These are phyloP conservation scores for Schizophyllum amplum DNA, from an alignment of 1,284 basidiomycete species.

Conservation along the genomic window DNA sequence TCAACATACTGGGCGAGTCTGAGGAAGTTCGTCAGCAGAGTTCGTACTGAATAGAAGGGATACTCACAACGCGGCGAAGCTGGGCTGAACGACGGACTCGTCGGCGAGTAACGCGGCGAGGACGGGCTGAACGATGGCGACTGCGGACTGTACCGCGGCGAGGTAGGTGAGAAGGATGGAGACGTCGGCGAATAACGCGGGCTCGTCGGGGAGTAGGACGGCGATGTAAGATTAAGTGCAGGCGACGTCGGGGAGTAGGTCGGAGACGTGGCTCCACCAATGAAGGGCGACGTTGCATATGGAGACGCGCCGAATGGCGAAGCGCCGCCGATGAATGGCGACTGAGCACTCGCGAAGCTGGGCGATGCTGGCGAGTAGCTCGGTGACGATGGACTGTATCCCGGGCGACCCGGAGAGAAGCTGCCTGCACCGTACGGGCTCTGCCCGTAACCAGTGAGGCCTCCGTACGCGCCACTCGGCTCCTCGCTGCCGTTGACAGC, in stretches of 20 bases:
- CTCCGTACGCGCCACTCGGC: conserved; percentile 49
- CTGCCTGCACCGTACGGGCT: conserved; percentile 74
- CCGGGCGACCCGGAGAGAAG: conserved; percentile 73
- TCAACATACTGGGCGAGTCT: conserved; percentile 72
- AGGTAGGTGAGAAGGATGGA: conserved; percentile 82
- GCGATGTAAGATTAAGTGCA: conserved; percentile 71
- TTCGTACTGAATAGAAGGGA: conserved; percentile 9
- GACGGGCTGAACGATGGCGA: conserved; percentile 84
- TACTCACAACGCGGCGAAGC: conserved; percentile 74
- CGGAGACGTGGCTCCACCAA: conserved; percentile 63
- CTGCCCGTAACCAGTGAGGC: conserved; percentile 68
- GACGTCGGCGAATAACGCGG: conserved; percentile 82
- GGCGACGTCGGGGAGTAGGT: conserved; percentile 85
- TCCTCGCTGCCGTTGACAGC: conserved; percentile 85
- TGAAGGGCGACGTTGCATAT: conserved; percentile 74
- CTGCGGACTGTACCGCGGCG: conserved; percentile 73
- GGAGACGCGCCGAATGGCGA: conserved; percentile 79
- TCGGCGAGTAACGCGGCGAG: conserved; percentile 78
- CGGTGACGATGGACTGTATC: conserved; percentile 78
- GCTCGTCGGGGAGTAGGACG: conserved; percentile 83
- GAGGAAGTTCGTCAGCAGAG: conserved; percentile 23
- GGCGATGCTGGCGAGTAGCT: conserved; percentile 88
- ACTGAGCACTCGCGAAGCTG: conserved; percentile 65
- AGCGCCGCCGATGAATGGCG: conserved; percentile 64
- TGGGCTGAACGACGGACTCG: conserved; percentile 83